These are phyloP conservation scores for Globisporangium nagaii DNA, from an alignment of 352 stramenopile genomes.

Conservation along the genomic window DNA sequence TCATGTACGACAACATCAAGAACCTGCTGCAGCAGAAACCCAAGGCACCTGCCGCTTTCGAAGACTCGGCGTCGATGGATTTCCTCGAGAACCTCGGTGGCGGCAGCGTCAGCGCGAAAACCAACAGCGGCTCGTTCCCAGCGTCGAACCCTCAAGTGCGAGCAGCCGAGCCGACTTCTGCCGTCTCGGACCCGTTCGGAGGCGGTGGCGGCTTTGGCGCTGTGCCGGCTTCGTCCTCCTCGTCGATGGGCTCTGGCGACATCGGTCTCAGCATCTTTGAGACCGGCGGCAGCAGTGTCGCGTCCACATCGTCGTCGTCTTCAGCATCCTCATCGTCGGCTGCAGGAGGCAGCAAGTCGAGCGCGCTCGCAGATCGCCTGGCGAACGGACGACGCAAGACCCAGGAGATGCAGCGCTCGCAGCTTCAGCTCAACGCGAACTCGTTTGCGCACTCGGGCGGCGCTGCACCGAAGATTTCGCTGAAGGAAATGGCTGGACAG, in stretches of 20 bases:
- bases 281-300: not conserved
- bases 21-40: conserved; percentile 75
- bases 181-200: conserved; percentile 23
- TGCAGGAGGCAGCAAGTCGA: conserved; percentile 35
- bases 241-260: conserved; percentile 1
- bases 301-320: conserved; percentile 13
- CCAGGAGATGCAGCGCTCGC: conserved; percentile 59
- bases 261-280: conserved; percentile 13
- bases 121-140: conserved; percentile 24
- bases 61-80: conserved; percentile 55
- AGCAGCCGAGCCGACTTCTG: conserved; percentile 12
- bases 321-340: not conserved
- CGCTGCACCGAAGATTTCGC: conserved; percentile 38
- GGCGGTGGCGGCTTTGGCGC: conserved; percentile 9
- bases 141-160: conserved; percentile 13
- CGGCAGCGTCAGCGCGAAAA: conserved; percentile 18
- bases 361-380: conserved; percentile 54
- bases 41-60: conserved; percentile 23
- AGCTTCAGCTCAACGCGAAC: conserved; percentile 50
- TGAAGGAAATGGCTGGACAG: conserved; percentile 43
- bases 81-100: conserved; percentile 58
- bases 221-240: not conserved
- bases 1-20: conserved; percentile 85
- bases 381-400: conserved; percentile 61
- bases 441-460: conserved; percentile 31